Percentiles rank a stretch among this genome's conserved stretches.
These are phyloP conservation scores for Mucor saturninus DNA, from an alignment of 371 early-diverging fungal genomes.

Conservation along the genomic window DNA sequence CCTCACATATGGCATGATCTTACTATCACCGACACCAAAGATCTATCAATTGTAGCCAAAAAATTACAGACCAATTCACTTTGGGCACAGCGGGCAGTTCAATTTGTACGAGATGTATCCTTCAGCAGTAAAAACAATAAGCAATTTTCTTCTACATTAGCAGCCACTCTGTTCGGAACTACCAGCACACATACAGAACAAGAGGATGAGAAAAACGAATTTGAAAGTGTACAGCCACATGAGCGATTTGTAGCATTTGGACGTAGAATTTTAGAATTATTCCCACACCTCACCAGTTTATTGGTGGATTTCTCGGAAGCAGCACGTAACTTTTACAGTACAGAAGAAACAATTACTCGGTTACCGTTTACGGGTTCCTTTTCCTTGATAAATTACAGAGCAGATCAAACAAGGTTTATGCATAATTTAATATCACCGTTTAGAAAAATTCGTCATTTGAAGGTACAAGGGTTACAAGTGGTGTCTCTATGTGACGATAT, in stretches of 20 bases:
- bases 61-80: slow-evolving; percentile 16
- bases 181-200: slow-evolving; percentile 13
- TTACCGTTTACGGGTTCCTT: slow-evolving; percentile 24
- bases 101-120: slow-evolving; percentile 24
- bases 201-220: slow-evolving; percentile 4
- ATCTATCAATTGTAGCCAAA: slow-evolving; percentile 15
- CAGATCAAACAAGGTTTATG: slow-evolving; percentile 19
- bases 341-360: background rate
- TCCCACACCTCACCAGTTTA: slow-evolving; percentile 25
- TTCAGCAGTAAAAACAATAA: slow-evolving; percentile 7
- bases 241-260: slow-evolving; percentile 20
- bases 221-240: background rate
- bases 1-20: slow-evolving; percentile 31
- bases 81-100: slow-evolving; percentile 27
- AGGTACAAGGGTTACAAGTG: slow-evolving; percentile 23
- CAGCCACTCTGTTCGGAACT: slow-evolving; percentile 27
- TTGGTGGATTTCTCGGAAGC: slow-evolving; percentile 20
- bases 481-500: slow-evolving; percentile 34
- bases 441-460: slow-evolving; percentile 19
- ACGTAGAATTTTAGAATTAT: slow-evolving; percentile 10
- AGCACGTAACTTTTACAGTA: slow-evolving; percentile 7
- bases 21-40: slow-evolving; percentile 13
- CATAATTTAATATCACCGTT: slow-evolving; percentile 25
- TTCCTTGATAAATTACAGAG: slow-evolving; percentile 24
- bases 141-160: slow-evolving; percentile 8